Conservation (phyloP, 108 stramenopile species). For the Discostella stelligeroides region DNA sequence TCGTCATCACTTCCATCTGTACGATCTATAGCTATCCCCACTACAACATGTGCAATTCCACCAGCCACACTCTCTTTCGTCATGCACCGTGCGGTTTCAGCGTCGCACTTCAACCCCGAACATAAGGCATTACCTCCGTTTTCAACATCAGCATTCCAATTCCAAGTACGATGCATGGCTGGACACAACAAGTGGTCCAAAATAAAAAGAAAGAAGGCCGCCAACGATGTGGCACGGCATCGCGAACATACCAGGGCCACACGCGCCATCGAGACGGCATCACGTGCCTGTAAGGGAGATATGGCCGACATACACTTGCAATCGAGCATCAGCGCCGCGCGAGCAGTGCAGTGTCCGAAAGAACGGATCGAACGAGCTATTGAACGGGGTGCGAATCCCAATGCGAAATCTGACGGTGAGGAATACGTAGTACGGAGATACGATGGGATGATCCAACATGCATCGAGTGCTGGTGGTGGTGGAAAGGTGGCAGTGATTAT, state of each 20-base stretch:
- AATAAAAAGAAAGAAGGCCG: slow-evolving; percentile 72
- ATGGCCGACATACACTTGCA: slow-evolving; percentile 62
- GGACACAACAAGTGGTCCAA: slow-evolving; percentile 83
- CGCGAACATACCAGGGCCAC: slow-evolving; percentile 57
- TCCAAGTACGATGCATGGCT: slow-evolving; percentile 51
- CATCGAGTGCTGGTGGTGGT: slow-evolving; percentile 34
- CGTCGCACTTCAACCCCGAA: not conserved
- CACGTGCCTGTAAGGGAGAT: slow-evolving; percentile 61
- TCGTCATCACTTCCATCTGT: no score
- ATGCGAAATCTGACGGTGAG: slow-evolving; percentile 25
- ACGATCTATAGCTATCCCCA: no score
- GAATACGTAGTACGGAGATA: slow-evolving; percentile 58
- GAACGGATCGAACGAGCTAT: slow-evolving; percentile 71
- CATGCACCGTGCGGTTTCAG: no score
- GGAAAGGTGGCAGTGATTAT: slow-evolving; percentile 65
- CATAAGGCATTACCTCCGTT: not conserved
- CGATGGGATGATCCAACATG: slow-evolving; percentile 76
- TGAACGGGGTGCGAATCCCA: slow-evolving; percentile 57
- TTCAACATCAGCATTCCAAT: not conserved
- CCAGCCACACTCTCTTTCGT: no score
- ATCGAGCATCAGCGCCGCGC: slow-evolving; percentile 63
- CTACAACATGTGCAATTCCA: no score
- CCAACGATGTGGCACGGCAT: slow-evolving; percentile 64
- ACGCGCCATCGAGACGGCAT: slow-evolving; percentile 61
- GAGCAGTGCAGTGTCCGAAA: slow-evolving; percentile 66